Conservation (phyloP, 225 moss, liverwort and hornwort genomes). For the Pseudoscleropodium purum region DNA sequence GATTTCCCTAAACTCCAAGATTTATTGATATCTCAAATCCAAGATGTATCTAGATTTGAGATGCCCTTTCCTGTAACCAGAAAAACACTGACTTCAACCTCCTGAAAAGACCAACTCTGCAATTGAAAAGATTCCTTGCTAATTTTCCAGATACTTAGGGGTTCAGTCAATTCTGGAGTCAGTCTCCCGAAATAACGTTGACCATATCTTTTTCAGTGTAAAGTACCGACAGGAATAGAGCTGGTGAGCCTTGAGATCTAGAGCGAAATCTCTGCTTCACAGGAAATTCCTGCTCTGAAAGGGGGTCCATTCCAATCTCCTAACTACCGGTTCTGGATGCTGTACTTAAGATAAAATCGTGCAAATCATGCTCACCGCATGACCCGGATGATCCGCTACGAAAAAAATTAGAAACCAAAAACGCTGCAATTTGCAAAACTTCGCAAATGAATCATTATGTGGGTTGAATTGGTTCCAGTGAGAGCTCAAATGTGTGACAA, state of each 20-base stretch:
- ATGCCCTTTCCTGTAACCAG: background rate
- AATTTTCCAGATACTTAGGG: background rate
- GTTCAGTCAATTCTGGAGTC: background rate
- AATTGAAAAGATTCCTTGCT: background rate
- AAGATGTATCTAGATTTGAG: background rate
- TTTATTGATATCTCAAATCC: background rate
- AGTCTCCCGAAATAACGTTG: background rate
- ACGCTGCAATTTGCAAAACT: background rate
- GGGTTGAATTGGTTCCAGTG: background rate
- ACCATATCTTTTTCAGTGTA: background rate
- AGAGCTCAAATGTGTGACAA: background rate
- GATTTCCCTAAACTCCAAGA: background rate
- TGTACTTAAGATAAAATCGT: background rate
- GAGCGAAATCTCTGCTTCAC: background rate
- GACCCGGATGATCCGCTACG: background rate
- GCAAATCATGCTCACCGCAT: background rate
- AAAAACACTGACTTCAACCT: background rate
- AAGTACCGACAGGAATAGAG: background rate
- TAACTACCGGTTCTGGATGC: background rate
- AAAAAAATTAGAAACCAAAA: background rate
- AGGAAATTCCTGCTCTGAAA: background rate
- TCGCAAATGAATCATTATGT: background rate
- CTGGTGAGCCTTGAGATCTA: background rate
- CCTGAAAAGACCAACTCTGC: background rate
- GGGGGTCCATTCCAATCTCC: background rate